phyloP scores from a whole-genome alignment of 306 rosid genomes.

The Begonia loranthoides region DNA sequence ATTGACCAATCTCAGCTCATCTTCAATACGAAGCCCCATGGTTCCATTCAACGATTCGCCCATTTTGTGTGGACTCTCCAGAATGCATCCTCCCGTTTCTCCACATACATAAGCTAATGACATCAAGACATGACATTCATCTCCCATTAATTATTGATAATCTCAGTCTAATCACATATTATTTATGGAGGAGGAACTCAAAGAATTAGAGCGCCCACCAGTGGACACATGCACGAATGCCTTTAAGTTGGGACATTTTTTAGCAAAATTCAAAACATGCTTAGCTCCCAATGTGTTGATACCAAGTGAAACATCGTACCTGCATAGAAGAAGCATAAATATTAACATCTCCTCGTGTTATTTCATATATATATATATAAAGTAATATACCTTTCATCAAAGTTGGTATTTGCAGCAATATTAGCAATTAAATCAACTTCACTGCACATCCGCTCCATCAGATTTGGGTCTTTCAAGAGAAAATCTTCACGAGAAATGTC shows the following conservation, averaged over 20 bases:
- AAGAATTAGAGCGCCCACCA: too few relatives aligned
- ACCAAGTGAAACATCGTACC: constrained; percentile 52
- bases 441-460: constrained; percentile 30
- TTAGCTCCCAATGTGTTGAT: constrained; percentile 56
- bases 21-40: constrained; percentile 39
- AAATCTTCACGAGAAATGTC: constrained; percentile 37
- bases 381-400: constrained; percentile 68
- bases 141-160: too few relatives aligned
- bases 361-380: too few relatives aligned
- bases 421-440: constrained; percentile 45
- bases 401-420: constrained; percentile 68
- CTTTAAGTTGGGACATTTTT: constrained; percentile 35
- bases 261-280: constrained; percentile 46
- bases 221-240: constrained; percentile 70
- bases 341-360: too few relatives aligned
- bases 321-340: neutral
- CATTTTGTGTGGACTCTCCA: constrained; percentile 33
- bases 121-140: too few relatives aligned
- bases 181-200: neutral
- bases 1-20: constrained; percentile 25
- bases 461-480: constrained; percentile 32
- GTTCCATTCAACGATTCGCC: constrained; percentile 63
- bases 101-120: constrained; percentile 66
- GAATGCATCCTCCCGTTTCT: constrained; percentile 52
- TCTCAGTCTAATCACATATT: too few relatives aligned